phyloP scores from a whole-genome alignment of 768 basidiomycete species.

The Mycena rebaudengoi region DNA sequence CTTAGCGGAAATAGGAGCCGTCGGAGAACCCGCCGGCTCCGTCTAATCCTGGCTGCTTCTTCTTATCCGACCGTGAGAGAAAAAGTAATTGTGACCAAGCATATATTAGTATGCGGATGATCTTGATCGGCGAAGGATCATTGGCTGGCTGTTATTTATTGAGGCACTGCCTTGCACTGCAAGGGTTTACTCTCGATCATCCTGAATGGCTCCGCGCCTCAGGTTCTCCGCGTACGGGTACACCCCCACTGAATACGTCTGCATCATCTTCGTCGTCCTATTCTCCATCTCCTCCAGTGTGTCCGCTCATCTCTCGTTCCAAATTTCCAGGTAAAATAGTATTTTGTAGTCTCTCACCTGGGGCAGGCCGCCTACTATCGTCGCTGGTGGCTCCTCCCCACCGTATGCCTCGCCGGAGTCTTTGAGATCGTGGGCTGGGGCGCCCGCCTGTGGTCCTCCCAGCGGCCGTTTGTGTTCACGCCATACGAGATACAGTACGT shows the following conservation, averaged over 20 bases:
- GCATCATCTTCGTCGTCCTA: constrained; percentile 44
- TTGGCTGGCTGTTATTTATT: too few species aligned
- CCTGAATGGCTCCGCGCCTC: too few species aligned
- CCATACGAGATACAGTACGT: constrained; percentile 56
- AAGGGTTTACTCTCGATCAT: too few species aligned
- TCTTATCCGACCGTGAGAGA: too few species aligned
- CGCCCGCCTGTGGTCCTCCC: constrained; percentile 46
- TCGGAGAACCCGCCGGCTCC: too few species aligned
- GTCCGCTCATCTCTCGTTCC: neutral
- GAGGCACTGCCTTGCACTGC: too few species aligned
- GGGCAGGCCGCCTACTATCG: constrained; percentile 40
- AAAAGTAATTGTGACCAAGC: too few species aligned
- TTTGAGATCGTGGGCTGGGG: constrained; percentile 54
- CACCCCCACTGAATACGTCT: constrained; percentile 46
- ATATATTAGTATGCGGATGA: too few species aligned
- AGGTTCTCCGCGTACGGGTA: constrained; percentile 51
- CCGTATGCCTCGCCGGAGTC: constrained; percentile 43
- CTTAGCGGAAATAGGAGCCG: too few species aligned
- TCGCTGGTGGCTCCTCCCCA: constrained; percentile 50
- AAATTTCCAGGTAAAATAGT: too few species aligned
- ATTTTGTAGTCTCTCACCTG: constrained; percentile 48
- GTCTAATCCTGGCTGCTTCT: too few species aligned
- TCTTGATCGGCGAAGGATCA: too few species aligned
- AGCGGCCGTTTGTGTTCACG: constrained; percentile 12
- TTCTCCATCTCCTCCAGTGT: constrained; percentile 31